A percentile compares a stretch with the other conserved stretches of the same genome.
These are phyloP conservation scores for Penstemon eatonii DNA, from an alignment of 257 asterid species.

Conservation along the genomic window DNA sequence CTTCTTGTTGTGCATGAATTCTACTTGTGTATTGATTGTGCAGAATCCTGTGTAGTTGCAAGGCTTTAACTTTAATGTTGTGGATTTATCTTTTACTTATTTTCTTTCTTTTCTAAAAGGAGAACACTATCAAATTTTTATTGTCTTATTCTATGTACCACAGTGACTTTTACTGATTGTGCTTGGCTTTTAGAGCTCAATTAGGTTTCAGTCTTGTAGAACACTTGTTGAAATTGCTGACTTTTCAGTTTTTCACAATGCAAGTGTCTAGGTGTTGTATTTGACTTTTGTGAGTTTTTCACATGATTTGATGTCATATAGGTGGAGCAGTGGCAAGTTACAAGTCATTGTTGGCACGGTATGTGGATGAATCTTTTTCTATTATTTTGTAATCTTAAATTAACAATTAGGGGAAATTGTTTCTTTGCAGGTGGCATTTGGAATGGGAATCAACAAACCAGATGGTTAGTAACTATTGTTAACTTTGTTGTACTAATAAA, in stretches of 20 bases:
- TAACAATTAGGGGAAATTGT: background rate
- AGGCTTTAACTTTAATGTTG: constrained; percentile 6
- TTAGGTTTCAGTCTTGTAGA: constrained; percentile 12
- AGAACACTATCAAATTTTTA: constrained; percentile 15
- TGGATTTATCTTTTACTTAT: background rate
- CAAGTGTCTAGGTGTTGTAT: constrained; percentile 22
- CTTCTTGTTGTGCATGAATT: constrained; percentile 29
- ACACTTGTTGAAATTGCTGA: constrained; percentile 14
- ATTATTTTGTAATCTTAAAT: constrained; percentile 13
- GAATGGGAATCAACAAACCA: constrained; percentile 99
- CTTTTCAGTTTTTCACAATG: constrained; percentile 15
- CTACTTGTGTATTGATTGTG: constrained; percentile 5
- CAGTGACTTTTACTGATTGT: constrained; percentile 4
- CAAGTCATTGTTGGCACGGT: constrained; percentile 99
- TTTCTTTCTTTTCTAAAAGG: constrained; percentile 15
- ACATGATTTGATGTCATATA: constrained; percentile 45
- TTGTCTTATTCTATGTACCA: background rate
- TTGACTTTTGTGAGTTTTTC: constrained; percentile 26
- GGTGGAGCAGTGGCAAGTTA: constrained; percentile 91
- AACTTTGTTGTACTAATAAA: constrained; percentile 21
- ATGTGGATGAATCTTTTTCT: constrained; percentile 31
- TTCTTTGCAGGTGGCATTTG: constrained; percentile 89
- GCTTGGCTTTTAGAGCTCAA: constrained; percentile 18
- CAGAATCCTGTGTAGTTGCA: constrained; percentile 11
- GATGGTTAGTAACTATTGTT: constrained; percentile 67